phyloP scores from a whole-genome alignment of 306 rosid genomes.

The Quercus engelmannii region DNA sequence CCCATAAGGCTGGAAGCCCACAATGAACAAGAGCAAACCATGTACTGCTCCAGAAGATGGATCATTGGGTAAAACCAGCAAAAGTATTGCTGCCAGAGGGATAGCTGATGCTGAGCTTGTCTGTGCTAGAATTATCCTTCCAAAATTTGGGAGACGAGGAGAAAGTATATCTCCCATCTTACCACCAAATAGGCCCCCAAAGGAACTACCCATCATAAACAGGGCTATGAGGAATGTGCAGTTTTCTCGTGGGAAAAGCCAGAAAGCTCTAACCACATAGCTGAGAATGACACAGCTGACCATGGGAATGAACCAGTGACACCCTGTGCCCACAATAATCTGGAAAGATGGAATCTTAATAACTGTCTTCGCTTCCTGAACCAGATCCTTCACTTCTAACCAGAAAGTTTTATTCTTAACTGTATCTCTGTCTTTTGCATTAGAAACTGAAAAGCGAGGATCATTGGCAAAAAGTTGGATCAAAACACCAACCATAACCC shows the following conservation, averaged over 20 bases:
- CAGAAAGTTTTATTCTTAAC: constrained; percentile 41
- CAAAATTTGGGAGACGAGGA: constrained; percentile 57
- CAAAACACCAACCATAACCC: constrained; percentile 63
- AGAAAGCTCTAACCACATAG: constrained; percentile 95
- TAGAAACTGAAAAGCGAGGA: constrained; percentile 55
- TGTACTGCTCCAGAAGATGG: constrained; percentile 50
- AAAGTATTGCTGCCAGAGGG: constrained; percentile 77
- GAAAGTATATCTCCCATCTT: constrained; percentile 82
- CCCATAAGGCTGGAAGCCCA: too few relatives aligned
- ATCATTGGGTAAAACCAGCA: constrained; percentile 55
- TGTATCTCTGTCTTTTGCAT: constrained; percentile 20
- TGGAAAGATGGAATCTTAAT: constrained; percentile 71
- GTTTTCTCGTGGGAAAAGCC: constrained; percentile 79
- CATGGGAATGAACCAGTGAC: constrained; percentile 89
- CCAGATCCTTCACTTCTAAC: constrained; percentile 61
- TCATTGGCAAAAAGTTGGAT: constrained; percentile 71
- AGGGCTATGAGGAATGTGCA: constrained; percentile 63
- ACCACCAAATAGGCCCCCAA: constrained; percentile 89
- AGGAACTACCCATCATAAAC: constrained; percentile 65
- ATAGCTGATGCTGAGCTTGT: constrained; percentile 87
- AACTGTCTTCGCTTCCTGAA: constrained; percentile 65
- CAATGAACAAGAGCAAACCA: constrained; percentile 45
- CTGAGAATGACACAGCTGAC: constrained; percentile 81
- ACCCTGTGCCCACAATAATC: constrained; percentile 86
- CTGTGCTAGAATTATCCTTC: constrained; percentile 84